Evolutionary conservation across 257 asterid genomes (phyloP), one percentile per base, ranked within the genome.

Genomic region (Scutellaria barbata): DNA sequence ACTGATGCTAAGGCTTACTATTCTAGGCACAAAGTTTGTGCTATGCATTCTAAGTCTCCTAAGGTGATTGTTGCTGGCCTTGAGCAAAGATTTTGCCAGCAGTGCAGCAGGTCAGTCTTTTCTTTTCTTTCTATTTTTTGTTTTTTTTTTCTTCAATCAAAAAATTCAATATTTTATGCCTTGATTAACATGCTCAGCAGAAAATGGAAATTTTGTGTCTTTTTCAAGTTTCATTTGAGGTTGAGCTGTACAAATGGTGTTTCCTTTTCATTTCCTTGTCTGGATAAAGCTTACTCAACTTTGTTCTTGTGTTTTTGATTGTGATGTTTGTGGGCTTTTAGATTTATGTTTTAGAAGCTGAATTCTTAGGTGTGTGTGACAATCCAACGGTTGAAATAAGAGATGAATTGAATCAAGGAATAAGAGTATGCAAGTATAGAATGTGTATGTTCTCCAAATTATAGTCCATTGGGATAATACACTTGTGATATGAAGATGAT

Each of bases 11-110:
- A 94, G 87, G 88, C 92, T 83, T 94, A 94, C 79, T 94, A 94
- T 83, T 89, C 92, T 0, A 85, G 96, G 89, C 99, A 94, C 76
- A 94, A 87, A 75, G 99, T 94, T 39, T 94, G 99, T 80, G 85
- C 89, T 58, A 61, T 83, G 84, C 99, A 94, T 72, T 94, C 99
- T 41, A 94, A 94, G 80, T 85, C 89, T 16, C 80, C 96, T 0
- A 82, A 63, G 81, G 99, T 86, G 33, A 68, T 85, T 84, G 99
- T 94, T 80, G 86, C 89, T 4, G 99, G 97, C 52, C 74, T 87
- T 77, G 85, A 85, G 69, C 99, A 94, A 72, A 94, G 99, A 88
- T 94, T 94, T 75, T 94, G 99, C 87, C 99, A 94, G 84, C 99
- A 94, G 84, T 94, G 99, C 72, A 94, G 99, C 96, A 86, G 97